Evolutionary conservation across 2,329 filamentous ascomycete genomes (phyloP).

Genomic region (Diaporthe sp.): DNA sequence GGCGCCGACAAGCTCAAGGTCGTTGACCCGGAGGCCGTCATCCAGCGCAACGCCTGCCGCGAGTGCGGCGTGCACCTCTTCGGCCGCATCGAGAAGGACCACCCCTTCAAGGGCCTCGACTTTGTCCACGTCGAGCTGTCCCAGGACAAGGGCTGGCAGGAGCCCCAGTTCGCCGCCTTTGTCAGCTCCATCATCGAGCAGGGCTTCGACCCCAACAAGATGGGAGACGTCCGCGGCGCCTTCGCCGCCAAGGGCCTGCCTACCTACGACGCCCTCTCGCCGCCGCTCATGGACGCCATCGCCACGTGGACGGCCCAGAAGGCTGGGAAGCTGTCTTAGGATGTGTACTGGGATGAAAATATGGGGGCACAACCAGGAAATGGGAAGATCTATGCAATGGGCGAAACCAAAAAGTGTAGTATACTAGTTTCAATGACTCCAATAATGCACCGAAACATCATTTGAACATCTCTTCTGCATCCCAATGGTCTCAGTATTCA

Average conservation of each 20-base stretch:
- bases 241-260: slow-evolving; percentile 69
- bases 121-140: slow-evolving; percentile 77
- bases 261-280: slow-evolving; percentile 74
- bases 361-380: not conserved
- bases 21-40: slow-evolving; percentile 68
- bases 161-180: slow-evolving; percentile 78
- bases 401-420: slow-evolving; percentile 4
- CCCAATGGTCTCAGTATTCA: not conserved
- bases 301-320: slow-evolving; percentile 69
- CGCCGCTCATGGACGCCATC: slow-evolving; percentile 73
- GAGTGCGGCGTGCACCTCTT: slow-evolving; percentile 74
- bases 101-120: slow-evolving; percentile 77
- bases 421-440: not conserved
- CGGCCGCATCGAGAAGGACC: slow-evolving; percentile 74
- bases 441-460: not conserved
- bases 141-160: slow-evolving; percentile 75
- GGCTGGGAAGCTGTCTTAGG: slow-evolving; percentile 46
- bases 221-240: slow-evolving; percentile 66
- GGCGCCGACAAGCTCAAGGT: slow-evolving; percentile 70
- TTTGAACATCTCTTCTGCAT: not conserved
- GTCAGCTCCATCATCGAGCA: slow-evolving; percentile 78
- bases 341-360: not conserved
- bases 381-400: not conserved
- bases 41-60: slow-evolving; percentile 72
- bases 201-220: slow-evolving; percentile 68